Conservation (phyloP, 2,329 filamentous ascomycete genomes). For the Exophiala bonariae region DNA sequence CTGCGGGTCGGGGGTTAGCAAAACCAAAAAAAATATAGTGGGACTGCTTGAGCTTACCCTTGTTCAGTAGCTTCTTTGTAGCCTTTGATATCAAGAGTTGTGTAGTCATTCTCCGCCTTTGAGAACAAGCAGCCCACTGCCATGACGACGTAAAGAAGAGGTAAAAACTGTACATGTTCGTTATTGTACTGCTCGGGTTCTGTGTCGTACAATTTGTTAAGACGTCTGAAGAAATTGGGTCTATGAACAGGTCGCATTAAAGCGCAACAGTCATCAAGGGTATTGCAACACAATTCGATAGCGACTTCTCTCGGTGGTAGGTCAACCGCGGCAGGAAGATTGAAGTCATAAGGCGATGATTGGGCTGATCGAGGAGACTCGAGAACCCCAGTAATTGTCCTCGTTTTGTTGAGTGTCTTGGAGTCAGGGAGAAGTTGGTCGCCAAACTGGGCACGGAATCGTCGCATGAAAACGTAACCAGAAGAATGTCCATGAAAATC, state of each 20-base stretch:
- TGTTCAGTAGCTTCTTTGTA: constrained; percentile 54
- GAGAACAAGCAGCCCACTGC: constrained; percentile 73
- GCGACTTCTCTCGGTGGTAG: constrained; percentile 66
- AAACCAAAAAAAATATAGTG: constrained; percentile 5
- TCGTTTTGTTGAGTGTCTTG: constrained; percentile 49
- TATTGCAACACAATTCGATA: constrained; percentile 57
- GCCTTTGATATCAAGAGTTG: constrained; percentile 47
- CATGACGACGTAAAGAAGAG: constrained; percentile 68
- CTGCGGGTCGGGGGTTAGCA: constrained; percentile 43
- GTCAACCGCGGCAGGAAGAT: constrained; percentile 55
- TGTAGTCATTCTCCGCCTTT: constrained; percentile 51
- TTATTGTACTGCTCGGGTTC: constrained; percentile 62
- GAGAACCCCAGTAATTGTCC: constrained; percentile 58
- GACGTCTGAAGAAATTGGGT: constrained; percentile 74
- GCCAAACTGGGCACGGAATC: constrained; percentile 85
- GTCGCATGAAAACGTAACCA: constrained; percentile 80
- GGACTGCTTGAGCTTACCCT: constrained; percentile 44
- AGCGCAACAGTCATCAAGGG: constrained; percentile 62
- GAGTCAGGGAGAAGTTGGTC: constrained; percentile 65
- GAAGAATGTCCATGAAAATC: constrained; percentile 95
- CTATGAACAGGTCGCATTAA: constrained; percentile 75
- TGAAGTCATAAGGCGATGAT: constrained; percentile 63
- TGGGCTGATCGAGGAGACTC: constrained; percentile 66
- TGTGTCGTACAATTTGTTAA: constrained; percentile 75
- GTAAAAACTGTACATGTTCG: constrained; percentile 68